Evolutionary conservation across 2,329 filamentous ascomycete genomes (phyloP), one percentile per base, ranked within the genome.

Genomic region (Fusarium lateritium): DNA sequence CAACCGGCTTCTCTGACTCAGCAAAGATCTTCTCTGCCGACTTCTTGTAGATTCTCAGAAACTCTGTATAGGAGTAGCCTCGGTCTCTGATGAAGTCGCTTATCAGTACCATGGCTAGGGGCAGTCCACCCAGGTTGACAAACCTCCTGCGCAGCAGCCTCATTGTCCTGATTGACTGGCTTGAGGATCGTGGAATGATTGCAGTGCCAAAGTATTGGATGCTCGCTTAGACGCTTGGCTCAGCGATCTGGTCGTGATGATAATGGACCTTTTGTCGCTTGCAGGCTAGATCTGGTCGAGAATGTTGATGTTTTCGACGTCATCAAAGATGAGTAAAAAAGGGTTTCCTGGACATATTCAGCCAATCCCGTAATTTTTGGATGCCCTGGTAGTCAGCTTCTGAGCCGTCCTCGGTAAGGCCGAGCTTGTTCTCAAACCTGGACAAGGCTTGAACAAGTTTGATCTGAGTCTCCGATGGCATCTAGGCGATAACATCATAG

Each of bases 11-110:
- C n/a, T 42, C 43, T 17, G 19, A n/a, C 33, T 47, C 42, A 11
- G 57, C 44, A 61, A 55, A 55, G 33, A 61, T 49, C 42, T 50
- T 43, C 39, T 55, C 50, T 19, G 57, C 40, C n/a, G 49, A 61
- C 34, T 46, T 55, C 43, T 61, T 55, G 44, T 55, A 61, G 19
- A 61, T 47, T 28, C 5, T 26, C 11, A 50, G 43, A 44, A 61
- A 54, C 50, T 61, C 57, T 33, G 28, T 52, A 11, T 47, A 55
- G 7, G 50, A 55, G 43, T 31, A 55, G 40, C 43, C 43, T 28
- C 36, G 40, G 24, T 45, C 24, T 26, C 43, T 36, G 42, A 55
- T 61, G 28, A 61, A 61, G 43, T 38, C 42, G 33, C 57, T 49
- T n/a, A 61, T 26, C 28, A 55, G 50, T 21, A 43, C 43, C 40